Evolutionary conservation across 2,329 filamentous ascomycete genomes (phyloP), one percentile per base, ranked within the genome.

Genomic region (Sphaceloma murrayae): DNA sequence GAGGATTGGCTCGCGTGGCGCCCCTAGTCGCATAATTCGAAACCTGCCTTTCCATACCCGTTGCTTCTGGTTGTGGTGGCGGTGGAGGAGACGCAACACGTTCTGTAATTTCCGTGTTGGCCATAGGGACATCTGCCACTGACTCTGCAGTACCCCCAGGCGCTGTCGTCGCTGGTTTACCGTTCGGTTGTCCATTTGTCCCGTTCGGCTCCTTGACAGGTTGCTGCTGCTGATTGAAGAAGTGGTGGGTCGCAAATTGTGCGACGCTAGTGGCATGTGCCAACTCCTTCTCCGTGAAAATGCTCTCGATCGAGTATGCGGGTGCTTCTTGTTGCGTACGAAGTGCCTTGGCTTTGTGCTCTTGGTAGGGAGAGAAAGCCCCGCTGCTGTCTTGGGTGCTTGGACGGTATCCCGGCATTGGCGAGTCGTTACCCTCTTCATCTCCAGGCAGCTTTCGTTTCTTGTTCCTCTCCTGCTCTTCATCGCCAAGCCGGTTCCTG

Each of bases 221-320:
- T 10, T 34, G 22, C 29, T 50, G 52, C 34, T 54, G 73, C 46
- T 74, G 73, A 45, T 74, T 68, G 58, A 80, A 78, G 60, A 70
- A 69, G 48, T 69, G 60, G 29, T 72, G 68, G 1, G 78, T 72
- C 4, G 75, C 76, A 21, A 73, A 66, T 40, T 76, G 73, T 2
- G 77, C 77, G 34, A 72, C 69, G 52, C 78, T 77, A 48, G 75
- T 76, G 45, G 76, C 73, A 57, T 75, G 66, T 42, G 70, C 71
- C 43, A 81, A 68, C 58, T 81, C 77, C 62, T 80, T 80, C 49
- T 81, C 77, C 2, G 75, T 80, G 56, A 81, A 81, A 11, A 81
- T 66, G n/a, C 72, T 69, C 46, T 79, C 70, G 46, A 81, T 69
- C 5, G 74, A 77, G 60, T 78, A 79, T 3, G 70, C 66, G 1